A percentile compares a stretch with the other conserved stretches of the same genome.
phyloP scores from a whole-genome alignment of 805 yeast species.

The Metschnikowia chrysomelidarum region DNA sequence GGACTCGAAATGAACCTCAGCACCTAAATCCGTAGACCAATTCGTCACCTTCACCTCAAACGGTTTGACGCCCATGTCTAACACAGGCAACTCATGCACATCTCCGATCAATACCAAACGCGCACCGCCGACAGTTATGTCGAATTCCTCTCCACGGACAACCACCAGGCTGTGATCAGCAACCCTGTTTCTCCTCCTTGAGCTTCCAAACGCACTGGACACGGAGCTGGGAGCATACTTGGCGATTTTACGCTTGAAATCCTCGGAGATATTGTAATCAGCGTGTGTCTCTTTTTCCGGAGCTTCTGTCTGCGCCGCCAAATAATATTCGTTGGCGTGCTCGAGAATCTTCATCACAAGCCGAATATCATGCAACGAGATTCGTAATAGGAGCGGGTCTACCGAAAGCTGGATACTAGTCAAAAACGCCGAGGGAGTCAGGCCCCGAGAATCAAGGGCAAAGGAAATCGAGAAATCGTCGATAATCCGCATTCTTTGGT shows the following conservation, averaged over 20 bases:
- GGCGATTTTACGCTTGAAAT: slow-evolving; percentile 56
- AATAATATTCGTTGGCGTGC: slow-evolving; percentile 59
- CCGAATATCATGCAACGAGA: slow-evolving; percentile 83
- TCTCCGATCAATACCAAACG: slow-evolving; percentile 85
- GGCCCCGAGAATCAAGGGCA: slow-evolving; percentile 68
- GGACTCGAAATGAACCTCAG: slow-evolving; percentile 62
- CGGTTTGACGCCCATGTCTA: slow-evolving; percentile 72
- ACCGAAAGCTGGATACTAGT: slow-evolving; percentile 67
- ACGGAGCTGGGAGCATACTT: slow-evolving; percentile 68
- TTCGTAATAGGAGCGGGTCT: slow-evolving; percentile 77
- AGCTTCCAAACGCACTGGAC: slow-evolving; percentile 38
- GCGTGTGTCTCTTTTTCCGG: slow-evolving; percentile 19
- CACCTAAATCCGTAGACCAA: slow-evolving; percentile 84
- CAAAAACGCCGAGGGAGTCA: slow-evolving; percentile 54
- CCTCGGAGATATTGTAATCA: slow-evolving; percentile 53
- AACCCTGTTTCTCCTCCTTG: slow-evolving; percentile 29
- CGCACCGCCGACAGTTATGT: slow-evolving; percentile 67
- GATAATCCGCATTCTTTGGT: slow-evolving; percentile 64
- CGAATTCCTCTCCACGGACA: slow-evolving; percentile 66
- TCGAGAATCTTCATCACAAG: slow-evolving; percentile 74
- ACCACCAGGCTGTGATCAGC: slow-evolving; percentile 30
- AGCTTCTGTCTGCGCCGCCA: slow-evolving; percentile 18
- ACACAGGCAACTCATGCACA: slow-evolving; percentile 83
- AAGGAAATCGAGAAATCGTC: slow-evolving; percentile 86
- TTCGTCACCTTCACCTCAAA: slow-evolving; percentile 67